These are phyloP conservation scores for Mycena capillaripes DNA, from an alignment of 768 basidiomycete genomes.

Conservation along the genomic window DNA sequence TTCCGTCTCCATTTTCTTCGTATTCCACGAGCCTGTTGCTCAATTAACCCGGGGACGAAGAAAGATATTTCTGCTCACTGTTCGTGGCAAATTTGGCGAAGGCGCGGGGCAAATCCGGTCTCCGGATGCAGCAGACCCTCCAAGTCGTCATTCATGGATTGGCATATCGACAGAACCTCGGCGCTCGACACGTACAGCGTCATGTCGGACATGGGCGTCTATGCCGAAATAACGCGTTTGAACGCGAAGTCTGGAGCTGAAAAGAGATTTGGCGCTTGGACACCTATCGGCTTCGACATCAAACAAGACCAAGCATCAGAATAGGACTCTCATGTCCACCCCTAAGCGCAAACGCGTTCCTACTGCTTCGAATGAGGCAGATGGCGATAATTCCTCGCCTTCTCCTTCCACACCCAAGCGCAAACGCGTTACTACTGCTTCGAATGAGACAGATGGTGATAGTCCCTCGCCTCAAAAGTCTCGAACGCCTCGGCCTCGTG, in stretches of 20 bases:
- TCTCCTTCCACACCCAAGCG: background rate
- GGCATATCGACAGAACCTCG: slow-evolving; percentile 73
- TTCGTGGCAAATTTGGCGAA: slow-evolving; percentile 65
- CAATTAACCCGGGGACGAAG: background rate
- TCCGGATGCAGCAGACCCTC: slow-evolving; percentile 74
- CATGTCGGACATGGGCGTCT: slow-evolving; percentile 56
- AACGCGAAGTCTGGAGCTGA: background rate
- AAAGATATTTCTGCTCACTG: slow-evolving; percentile 59
- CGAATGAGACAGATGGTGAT: background rate
- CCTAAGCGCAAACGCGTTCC: background rate
- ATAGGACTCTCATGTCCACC: background rate
- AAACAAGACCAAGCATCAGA: background rate
- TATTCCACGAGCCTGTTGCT: slow-evolving; percentile 61
- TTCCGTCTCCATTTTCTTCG: slow-evolving; percentile 55
- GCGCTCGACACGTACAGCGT: slow-evolving; percentile 76
- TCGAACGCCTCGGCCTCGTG: background rate
- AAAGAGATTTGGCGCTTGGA: background rate
- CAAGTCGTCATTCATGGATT: slow-evolving; percentile 70
- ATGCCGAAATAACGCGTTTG: background rate
- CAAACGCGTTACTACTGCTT: background rate
- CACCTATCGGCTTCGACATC: background rate
- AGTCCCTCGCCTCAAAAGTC: background rate
- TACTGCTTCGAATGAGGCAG: background rate
- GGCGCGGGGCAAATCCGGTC: slow-evolving; percentile 77
- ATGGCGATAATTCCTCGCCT: background rate